Conservation (phyloP, 345 rosid genomes). For the Rhodamnia argentea region DNA sequence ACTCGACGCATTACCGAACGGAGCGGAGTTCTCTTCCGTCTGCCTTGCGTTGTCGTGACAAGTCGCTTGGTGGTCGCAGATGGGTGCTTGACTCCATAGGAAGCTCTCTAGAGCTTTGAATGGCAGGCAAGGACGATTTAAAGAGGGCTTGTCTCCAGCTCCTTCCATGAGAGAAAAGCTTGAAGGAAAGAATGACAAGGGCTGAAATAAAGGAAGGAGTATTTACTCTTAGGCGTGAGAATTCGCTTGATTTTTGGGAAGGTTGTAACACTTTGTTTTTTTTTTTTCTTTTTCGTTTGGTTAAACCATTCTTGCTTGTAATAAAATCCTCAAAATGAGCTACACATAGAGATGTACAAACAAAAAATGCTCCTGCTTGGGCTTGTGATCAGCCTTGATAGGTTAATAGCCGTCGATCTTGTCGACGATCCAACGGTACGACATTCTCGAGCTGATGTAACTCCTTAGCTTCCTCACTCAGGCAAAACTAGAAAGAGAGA, state of each 20-base stretch:
- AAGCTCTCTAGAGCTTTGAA: slow-evolving; percentile 79
- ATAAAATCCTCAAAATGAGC: not conserved
- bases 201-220: slow-evolving; percentile 2
- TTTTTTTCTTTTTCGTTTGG: not conserved
- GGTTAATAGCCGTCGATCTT: slow-evolving; percentile 21
- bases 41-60: slow-evolving; percentile 1
- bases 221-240: not conserved
- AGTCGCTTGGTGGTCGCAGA: slow-evolving; percentile 6
- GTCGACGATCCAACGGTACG: slow-evolving; percentile 26
- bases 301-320: not conserved
- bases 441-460: slow-evolving; percentile 18
- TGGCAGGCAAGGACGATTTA: slow-evolving; percentile 39
- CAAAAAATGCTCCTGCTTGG: slow-evolving; percentile 18
- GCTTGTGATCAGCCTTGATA: slow-evolving; percentile 20
- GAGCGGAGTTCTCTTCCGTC: not conserved
- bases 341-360: not conserved
- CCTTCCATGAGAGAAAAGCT: slow-evolving; percentile 23
- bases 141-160: slow-evolving; percentile 3
- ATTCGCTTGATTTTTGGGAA: slow-evolving; percentile 9
- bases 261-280: not conserved
- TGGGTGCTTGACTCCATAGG: slow-evolving; percentile 27
- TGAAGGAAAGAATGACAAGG: slow-evolving; percentile 2
- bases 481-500: slow-evolving; percentile 14
- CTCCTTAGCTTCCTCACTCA: slow-evolving; percentile 46
- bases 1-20: not conserved